These are phyloP conservation scores for Zygotorulaspora mrakii DNA, from an alignment of 1,139 yeast genomes.

Conservation along the genomic window DNA sequence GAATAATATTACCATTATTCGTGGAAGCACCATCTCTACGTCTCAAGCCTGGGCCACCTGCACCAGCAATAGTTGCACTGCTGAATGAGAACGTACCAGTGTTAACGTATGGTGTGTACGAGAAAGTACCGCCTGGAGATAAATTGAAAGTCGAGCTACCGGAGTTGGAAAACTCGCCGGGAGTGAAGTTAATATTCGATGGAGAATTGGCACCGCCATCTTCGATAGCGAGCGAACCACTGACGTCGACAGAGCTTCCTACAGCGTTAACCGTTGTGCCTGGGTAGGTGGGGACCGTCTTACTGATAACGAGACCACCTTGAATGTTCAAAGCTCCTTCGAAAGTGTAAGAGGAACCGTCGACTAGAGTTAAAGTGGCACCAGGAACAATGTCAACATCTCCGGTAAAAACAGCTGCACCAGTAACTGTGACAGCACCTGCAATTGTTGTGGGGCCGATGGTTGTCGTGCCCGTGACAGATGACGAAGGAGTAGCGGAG, in stretches of 20 bases:
- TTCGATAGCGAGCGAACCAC: not conserved
- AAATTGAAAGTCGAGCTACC: not conserved
- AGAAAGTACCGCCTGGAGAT: not conserved
- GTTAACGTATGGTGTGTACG: conserved; percentile 1
- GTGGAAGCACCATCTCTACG: not conserved
- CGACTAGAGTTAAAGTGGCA: conserved; percentile 1
- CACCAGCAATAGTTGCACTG: conserved; percentile 1
- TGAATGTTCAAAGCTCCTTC: not conserved
- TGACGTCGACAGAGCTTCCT: not conserved
- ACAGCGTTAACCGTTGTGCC: conserved; percentile 1
- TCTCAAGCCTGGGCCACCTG: not conserved
- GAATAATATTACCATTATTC: not conserved
- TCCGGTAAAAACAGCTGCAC: not conserved
- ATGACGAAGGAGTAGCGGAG: not conserved
- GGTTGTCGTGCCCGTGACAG: not conserved
- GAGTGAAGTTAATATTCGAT: not conserved
- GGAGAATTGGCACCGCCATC: not conserved
- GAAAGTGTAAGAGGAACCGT: not conserved
- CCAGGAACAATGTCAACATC: not conserved
- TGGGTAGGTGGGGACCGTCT: not conserved
- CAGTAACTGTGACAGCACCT: not conserved
- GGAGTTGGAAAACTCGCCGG: not conserved
- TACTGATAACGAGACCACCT: not conserved
- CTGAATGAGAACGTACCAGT: conserved; percentile 1
- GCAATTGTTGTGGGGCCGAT: not conserved